Conservation (phyloP, 768 basidiomycete genomes). For the Suillus cothurnatus region DNA sequence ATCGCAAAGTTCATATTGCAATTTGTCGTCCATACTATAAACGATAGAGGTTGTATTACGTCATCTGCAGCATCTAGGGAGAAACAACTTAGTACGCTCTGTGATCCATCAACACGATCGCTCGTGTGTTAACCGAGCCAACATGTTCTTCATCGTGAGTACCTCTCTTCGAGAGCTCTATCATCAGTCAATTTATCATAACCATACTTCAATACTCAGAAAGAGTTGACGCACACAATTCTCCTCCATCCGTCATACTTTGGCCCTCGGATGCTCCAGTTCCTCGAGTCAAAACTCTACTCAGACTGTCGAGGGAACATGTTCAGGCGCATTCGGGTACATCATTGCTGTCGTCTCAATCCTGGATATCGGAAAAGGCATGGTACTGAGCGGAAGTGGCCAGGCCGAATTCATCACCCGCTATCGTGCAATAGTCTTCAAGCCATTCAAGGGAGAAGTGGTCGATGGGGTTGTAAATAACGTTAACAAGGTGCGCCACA, state of each 20-base stretch:
- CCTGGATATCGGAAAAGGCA: slow-evolving; percentile 89
- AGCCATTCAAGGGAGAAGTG: slow-evolving; percentile 99
- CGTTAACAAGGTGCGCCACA: slow-evolving; percentile 81
- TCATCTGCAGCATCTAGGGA: not conserved
- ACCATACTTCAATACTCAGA: slow-evolving; percentile 48
- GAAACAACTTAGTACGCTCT: not conserved
- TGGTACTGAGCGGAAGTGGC: slow-evolving; percentile 88
- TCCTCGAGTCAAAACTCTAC: slow-evolving; percentile 91
- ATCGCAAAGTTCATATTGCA: not conserved
- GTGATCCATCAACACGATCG: not conserved
- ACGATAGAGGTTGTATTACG: not conserved
- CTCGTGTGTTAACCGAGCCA: slow-evolving; percentile 3
- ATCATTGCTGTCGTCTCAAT: slow-evolving; percentile 92
- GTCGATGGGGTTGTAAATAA: slow-evolving; percentile 96
- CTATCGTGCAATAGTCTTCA: slow-evolving; percentile 97
- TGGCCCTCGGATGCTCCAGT: slow-evolving; percentile 92
- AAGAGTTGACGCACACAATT: slow-evolving; percentile 97
- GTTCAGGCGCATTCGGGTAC: slow-evolving; percentile 93
- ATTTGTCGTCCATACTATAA: no score
- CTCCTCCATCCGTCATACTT: slow-evolving; percentile 98
- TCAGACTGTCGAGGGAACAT: slow-evolving; percentile 97
- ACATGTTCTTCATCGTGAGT: slow-evolving; percentile 77
- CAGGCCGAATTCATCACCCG: slow-evolving; percentile 95
- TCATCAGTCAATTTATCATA: not conserved
- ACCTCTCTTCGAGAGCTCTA: not conserved